Conservation (phyloP, 1,139 yeast species). For the Zhuliangozyma blackwelliae region DNA sequence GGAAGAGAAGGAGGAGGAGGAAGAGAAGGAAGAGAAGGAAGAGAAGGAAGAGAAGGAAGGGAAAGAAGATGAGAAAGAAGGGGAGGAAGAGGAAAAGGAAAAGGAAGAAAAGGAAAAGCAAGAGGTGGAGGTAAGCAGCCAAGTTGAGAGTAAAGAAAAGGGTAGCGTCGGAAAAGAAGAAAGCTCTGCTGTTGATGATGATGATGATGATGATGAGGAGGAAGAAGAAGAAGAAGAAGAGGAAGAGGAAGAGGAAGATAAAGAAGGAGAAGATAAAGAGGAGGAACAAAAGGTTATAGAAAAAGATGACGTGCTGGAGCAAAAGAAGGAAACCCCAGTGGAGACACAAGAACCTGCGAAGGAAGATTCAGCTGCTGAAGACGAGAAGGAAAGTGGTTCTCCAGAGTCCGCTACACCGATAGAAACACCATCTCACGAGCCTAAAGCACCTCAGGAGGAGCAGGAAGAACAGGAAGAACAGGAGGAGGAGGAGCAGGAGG, state of each 20-base stretch:
- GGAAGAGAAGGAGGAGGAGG: slow-evolving; percentile 1
- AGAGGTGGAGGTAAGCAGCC: neutral
- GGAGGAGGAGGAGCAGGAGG: slow-evolving; percentile 3
- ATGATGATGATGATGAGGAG: slow-evolving; percentile 1
- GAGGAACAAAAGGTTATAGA: neutral
- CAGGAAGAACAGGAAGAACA: slow-evolving; percentile 1
- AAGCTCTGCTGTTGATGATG: neutral
- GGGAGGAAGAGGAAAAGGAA: slow-evolving; percentile 1
- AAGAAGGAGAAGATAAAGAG: neutral
- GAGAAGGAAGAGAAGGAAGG: neutral
- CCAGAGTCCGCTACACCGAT: no score
- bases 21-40: neutral
- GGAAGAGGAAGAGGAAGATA: slow-evolving; percentile 1
- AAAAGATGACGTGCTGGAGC: no score
- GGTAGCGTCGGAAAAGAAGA: slow-evolving; percentile 1
- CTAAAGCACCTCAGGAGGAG: slow-evolving; percentile 1
- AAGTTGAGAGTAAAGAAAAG: slow-evolving; percentile 2
- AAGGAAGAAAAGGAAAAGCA: slow-evolving; percentile 3
- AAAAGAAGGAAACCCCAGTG: no score
- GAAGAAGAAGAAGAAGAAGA: no score
- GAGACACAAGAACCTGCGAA: no score
- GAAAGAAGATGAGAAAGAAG: slow-evolving; percentile 1
- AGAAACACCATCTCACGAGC: no score
- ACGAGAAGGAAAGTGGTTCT: no score
- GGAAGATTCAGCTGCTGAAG: no score